Conservation (phyloP, 2,329 filamentous ascomycete genomes). For the Curvularia verruculosa region DNA sequence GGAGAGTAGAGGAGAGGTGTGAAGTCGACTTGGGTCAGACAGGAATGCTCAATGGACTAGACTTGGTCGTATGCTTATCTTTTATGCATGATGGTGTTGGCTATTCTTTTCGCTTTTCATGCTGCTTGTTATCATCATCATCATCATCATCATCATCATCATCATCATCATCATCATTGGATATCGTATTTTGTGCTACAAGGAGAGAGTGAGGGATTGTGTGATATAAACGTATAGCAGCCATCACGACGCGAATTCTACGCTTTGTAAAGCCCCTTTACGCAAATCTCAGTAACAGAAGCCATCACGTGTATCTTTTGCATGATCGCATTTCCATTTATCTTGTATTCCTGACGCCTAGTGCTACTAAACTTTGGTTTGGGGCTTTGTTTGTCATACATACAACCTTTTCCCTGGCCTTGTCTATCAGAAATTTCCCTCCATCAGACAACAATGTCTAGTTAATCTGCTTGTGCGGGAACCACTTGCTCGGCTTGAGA, state of each 20-base stretch:
- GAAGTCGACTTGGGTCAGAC: background rate
- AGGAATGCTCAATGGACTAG: background rate
- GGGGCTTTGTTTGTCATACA: no score
- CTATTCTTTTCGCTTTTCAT: background rate
- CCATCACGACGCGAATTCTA: background rate
- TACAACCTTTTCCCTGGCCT: background rate
- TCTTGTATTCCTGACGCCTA: background rate
- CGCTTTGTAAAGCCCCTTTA: background rate
- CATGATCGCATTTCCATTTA: background rate
- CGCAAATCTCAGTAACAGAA: background rate
- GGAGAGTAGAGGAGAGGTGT: background rate
- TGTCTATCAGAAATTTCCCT: no score
- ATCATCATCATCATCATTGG: no score
- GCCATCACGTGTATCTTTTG: background rate
- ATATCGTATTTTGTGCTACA: background rate
- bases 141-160: no score
- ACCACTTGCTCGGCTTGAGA: conserved; percentile 52
- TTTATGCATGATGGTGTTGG: no score
- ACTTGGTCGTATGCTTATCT: background rate
- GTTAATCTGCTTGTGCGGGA: conserved; percentile 52
- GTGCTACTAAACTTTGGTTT: background rate
- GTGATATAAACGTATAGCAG: background rate
- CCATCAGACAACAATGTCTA: conserved; percentile 14
- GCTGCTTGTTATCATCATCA: background rate
- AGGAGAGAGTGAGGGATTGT: background rate